Conservation (phyloP, 176 grass and related monocot species). For the Cymbopogon citratus region DNA sequence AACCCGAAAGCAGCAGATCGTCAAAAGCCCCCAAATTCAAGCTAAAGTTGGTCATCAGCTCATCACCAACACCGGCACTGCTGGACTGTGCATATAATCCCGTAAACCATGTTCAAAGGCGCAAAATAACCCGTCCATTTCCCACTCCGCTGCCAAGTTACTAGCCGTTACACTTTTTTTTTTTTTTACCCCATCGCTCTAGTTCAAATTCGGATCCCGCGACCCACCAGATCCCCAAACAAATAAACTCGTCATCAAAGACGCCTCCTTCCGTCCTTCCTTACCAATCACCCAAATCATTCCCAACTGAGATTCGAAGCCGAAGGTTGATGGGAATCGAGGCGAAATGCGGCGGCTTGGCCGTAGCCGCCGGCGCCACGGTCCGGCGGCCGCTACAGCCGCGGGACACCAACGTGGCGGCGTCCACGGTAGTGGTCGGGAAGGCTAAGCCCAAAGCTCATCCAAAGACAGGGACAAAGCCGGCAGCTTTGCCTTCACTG, state of each 20-base stretch:
- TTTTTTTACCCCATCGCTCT: not conserved
- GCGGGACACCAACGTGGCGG: constrained; percentile 36
- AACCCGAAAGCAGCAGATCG: no score
- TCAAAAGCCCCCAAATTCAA: no score
- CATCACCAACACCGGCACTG: no score
- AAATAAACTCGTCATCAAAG: not conserved
- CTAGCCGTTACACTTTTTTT: no score
- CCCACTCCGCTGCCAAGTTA: no score
- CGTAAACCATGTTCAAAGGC: no score
- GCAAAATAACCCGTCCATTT: no score
- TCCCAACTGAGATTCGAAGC: not conserved
- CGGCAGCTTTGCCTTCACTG: not conserved
- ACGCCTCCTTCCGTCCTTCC: no score
- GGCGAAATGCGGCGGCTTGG: not conserved
- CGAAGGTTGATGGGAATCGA: not conserved
- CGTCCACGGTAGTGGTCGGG: not conserved
- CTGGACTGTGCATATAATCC: no score
- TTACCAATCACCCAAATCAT: not conserved
- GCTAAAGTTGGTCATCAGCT: no score
- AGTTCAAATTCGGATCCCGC: constrained; percentile 29
- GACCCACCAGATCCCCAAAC: not conserved
- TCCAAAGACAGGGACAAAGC: not conserved
- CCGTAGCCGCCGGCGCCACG: not conserved
- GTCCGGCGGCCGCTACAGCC: constrained; percentile 40
- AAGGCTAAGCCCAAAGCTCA: not conserved